Evolutionary conservation across 208 protist genomes (phyloP).

Genomic region (Phytomonas sp.): DNA sequence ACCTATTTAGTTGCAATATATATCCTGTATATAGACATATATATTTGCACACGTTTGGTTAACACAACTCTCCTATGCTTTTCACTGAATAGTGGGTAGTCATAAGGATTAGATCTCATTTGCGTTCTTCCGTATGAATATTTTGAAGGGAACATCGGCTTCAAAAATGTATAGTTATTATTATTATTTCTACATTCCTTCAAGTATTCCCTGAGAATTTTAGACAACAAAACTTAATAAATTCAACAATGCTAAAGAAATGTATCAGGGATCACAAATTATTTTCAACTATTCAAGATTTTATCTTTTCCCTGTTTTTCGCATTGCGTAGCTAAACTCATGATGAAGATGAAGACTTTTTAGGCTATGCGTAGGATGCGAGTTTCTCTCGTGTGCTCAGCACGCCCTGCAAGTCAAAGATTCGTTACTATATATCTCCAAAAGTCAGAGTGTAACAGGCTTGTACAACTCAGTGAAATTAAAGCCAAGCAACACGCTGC

Average conservation of each 20-base stretch:
- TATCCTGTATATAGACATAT: not conserved
- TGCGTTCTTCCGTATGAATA: not conserved
- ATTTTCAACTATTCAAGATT: not conserved
- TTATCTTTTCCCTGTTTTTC: not conserved
- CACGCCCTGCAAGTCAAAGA: not conserved
- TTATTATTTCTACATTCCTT: not conserved
- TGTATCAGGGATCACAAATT: not conserved
- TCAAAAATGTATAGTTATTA: not conserved
- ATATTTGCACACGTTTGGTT: not conserved
- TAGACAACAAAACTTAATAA: conserved; percentile 5
- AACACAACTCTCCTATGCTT: not conserved
- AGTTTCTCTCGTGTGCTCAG: not conserved
- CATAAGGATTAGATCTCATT: not conserved
- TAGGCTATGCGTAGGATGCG: not conserved
- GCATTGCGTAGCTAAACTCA: not conserved
- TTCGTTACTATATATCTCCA: conserved; percentile 6
- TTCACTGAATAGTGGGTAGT: not conserved
- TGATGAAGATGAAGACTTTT: not conserved
- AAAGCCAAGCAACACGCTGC: conserved; percentile 17
- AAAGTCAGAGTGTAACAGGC: conserved; percentile 10
- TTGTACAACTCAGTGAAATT: conserved; percentile 36
- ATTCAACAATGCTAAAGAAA: conserved; percentile 8
- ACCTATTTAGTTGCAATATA: not conserved
- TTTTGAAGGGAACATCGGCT: not conserved
- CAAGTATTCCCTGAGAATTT: not conserved